Evolutionary conservation across 2,329 filamentous ascomycete species (phyloP).

Genomic region (Botrytis tulipae): DNA sequence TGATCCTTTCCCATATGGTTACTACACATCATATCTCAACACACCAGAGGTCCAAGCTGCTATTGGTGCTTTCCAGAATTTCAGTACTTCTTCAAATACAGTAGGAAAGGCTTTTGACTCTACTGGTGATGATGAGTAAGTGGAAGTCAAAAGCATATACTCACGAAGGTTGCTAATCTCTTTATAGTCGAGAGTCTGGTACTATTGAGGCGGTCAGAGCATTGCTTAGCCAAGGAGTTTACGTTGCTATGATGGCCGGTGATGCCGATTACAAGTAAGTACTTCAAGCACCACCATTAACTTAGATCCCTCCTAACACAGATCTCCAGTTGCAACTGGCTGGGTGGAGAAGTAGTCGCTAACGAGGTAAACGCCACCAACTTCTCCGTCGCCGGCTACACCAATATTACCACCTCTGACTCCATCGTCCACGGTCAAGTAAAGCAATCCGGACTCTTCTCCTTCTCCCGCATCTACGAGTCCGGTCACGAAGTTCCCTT

Average conservation of each 20-base stretch:
- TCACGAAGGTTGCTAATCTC: neutral
- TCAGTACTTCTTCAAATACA: conserved; percentile 46
- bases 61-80: conserved; percentile 60
- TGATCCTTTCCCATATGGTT: conserved; percentile 57
- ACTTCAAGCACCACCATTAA: conserved; percentile 45
- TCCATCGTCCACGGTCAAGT: conserved; percentile 66
- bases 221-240: conserved; percentile 62
- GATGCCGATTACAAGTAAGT: conserved; percentile 47
- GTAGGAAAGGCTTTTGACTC: conserved; percentile 46
- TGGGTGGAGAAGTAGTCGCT: conserved; percentile 69
- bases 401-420: conserved; percentile 64
- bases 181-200: conserved; percentile 45
- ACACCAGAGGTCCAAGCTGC: conserved; percentile 52
- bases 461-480: conserved; percentile 63
- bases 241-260: conserved; percentile 64
- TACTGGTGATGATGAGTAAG: conserved; percentile 47
- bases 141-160: neutral
- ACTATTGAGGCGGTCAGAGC: conserved; percentile 50
- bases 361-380: conserved; percentile 54
- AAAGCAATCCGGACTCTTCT: conserved; percentile 70
- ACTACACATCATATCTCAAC: conserved; percentile 59
- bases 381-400: conserved; percentile 62
- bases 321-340: conserved; percentile 61
- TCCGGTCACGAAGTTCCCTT: conserved; percentile 58
- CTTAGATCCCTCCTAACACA: conserved; percentile 49